Evolutionary conservation across 176 grass and related monocot species (phyloP).

Genomic region (Rhynchospora tenuis): DNA sequence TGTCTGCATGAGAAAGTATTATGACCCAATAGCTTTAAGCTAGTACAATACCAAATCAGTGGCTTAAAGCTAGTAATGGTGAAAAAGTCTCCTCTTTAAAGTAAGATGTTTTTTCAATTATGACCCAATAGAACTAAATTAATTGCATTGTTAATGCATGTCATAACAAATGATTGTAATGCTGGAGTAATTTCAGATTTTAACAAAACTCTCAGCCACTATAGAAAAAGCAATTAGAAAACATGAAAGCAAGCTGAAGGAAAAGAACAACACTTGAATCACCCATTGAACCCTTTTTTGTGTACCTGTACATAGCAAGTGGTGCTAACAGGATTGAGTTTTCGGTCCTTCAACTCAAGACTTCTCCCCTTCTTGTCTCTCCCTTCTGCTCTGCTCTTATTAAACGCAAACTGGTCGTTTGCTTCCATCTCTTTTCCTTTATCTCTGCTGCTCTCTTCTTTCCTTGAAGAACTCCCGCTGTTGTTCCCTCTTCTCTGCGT

Average conservation of each 20-base stretch:
- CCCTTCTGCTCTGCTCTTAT: conserved; percentile 69
- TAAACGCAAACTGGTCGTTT: conserved; percentile 38
- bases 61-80: background rate
- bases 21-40: no score
- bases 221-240: no score
- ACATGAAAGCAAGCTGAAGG: background rate
- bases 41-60: background rate
- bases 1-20: background rate
- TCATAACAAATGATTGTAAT: background rate
- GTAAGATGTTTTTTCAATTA: background rate
- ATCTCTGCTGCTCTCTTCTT: conserved; percentile 27
- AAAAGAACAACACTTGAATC: background rate
- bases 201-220: background rate
- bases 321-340: conserved; percentile 87
- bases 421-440: conserved; percentile 22
- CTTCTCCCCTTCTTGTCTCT: conserved; percentile 47
- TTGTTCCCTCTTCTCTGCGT: conserved; percentile 35
- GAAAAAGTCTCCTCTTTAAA: background rate
- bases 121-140: background rate
- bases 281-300: background rate
- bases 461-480: conserved; percentile 33
- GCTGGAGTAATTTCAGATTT: background rate
- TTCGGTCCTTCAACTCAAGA: conserved; percentile 78
- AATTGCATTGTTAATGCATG: no score
- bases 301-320: conserved; percentile 87